These are phyloP conservation scores for Lachancea nothofagi DNA, from an alignment of 805 yeast genomes.

Conservation along the genomic window DNA sequence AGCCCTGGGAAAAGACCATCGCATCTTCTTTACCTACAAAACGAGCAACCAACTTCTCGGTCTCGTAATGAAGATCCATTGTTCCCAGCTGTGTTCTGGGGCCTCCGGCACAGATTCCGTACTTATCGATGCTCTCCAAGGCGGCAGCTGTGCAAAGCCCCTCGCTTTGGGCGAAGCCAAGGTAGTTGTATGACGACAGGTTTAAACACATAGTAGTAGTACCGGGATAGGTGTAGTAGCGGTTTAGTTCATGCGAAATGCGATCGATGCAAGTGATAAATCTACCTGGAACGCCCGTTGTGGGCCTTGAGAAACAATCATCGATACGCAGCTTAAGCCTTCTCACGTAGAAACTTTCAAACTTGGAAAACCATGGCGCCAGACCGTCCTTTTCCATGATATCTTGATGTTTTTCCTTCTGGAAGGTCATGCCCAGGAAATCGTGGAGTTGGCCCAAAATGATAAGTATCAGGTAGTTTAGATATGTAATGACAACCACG, in stretches of 20 bases:
- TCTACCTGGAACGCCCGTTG: slow-evolving; percentile 97
- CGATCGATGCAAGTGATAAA: slow-evolving; percentile 78
- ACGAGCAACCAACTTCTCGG: slow-evolving; percentile 73
- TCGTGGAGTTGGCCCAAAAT: slow-evolving; percentile 89
- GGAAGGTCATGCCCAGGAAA: slow-evolving; percentile 72
- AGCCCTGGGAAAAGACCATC: slow-evolving; percentile 86
- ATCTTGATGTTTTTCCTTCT: slow-evolving; percentile 57
- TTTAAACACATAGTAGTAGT: slow-evolving; percentile 73
- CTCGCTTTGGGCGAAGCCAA: slow-evolving; percentile 94
- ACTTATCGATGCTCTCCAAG: slow-evolving; percentile 51
- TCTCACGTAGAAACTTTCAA: slow-evolving; percentile 90
- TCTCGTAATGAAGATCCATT: slow-evolving; percentile 61
- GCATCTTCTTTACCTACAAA: slow-evolving; percentile 91
- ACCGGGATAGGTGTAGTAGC: slow-evolving; percentile 69
- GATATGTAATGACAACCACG: slow-evolving; percentile 73
- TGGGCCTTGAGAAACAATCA: slow-evolving; percentile 93
- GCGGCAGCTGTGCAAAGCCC: slow-evolving; percentile 87
- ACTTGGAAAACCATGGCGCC: slow-evolving; percentile 93
- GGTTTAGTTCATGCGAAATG: slow-evolving; percentile 56
- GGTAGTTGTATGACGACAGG: slow-evolving; percentile 84
- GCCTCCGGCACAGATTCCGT: slow-evolving; percentile 77
- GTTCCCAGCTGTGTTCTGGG: slow-evolving; percentile 74
- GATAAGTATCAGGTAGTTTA: slow-evolving; percentile 77
- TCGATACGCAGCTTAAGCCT: slow-evolving; percentile 86
- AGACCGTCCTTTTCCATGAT: slow-evolving; percentile 77